Percentiles rank a stretch among this genome's conserved stretches.
Conservation (phyloP, 2,329 filamentous ascomycete genomes). For the Cucurbitaria berberidis region DNA sequence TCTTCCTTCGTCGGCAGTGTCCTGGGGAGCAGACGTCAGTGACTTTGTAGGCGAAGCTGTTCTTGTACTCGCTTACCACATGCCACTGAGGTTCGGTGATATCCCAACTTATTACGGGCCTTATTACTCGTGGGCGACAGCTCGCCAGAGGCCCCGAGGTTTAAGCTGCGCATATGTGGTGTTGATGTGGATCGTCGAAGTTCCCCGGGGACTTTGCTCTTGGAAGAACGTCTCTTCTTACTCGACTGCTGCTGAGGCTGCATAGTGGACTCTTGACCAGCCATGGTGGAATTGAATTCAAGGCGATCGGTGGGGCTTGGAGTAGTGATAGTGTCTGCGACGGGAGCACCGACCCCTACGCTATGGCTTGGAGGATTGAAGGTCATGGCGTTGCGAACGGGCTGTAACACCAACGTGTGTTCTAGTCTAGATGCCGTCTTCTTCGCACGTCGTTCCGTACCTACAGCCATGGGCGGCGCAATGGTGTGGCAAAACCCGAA, state of each 20-base stretch:
- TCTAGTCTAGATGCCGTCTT: conserved; percentile 44
- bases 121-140: conserved; percentile 64
- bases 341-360: conserved; percentile 35
- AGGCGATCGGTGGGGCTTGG: conserved; percentile 30
- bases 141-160: conserved; percentile 46
- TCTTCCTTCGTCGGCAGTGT: conserved; percentile 91
- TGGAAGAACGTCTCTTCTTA: conserved; percentile 49
- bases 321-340: conserved; percentile 28
- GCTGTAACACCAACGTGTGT: conserved; percentile 40
- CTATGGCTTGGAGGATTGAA: conserved; percentile 38
- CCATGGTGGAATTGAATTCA: conserved; percentile 25
- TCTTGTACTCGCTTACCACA: conserved; percentile 73
- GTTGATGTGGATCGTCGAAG: conserved; percentile 55
- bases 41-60: not conserved
- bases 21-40: conserved; percentile 59
- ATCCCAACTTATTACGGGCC: conserved; percentile 89
- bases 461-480: conserved; percentile 48
- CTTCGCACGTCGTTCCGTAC: conserved; percentile 44
- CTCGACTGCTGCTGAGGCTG: conserved; percentile 32
- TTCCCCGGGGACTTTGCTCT: conserved; percentile 48
- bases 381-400: conserved; percentile 44
- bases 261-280: conserved; percentile 22
- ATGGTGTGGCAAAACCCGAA: conserved; percentile 36
- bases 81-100: conserved; percentile 92
- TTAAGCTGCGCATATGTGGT: conserved; percentile 55